A percentile compares a stretch with the other conserved stretches of the same genome.
These are phyloP conservation scores for Eucalyptus decipiens DNA, from an alignment of 345 rosid species.

Conservation along the genomic window DNA sequence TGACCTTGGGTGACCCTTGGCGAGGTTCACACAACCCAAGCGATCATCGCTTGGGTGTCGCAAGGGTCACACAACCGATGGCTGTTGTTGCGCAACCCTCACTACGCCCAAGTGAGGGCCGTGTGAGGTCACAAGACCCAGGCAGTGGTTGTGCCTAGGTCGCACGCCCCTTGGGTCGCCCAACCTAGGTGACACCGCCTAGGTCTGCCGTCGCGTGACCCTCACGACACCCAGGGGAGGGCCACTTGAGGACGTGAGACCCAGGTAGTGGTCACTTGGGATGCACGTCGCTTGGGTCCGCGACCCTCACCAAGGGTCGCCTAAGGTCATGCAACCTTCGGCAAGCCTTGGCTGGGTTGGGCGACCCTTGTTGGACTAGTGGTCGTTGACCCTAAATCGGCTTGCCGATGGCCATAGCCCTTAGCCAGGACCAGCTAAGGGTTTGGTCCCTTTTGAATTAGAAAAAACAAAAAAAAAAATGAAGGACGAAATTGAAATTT, in stretches of 20 bases:
- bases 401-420: rapidly evolving
- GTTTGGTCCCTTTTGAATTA: too few relatives aligned
- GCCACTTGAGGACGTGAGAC: too few relatives aligned
- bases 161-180: rapidly evolving
- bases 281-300: too few relatives aligned
- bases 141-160: rapidly evolving
- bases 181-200: rapidly evolving
- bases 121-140: too few relatives aligned
- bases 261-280: rapidly evolving
- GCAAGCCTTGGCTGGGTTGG: rapidly evolving
- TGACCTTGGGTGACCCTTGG: too few relatives aligned
- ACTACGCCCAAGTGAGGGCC: rapidly evolving
- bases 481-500: too few relatives aligned
- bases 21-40: too few relatives aligned
- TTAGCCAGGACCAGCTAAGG: rapidly evolving
- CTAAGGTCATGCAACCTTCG: rapidly evolving
- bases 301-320: too few relatives aligned
- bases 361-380: rapidly evolving
- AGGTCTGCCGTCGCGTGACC: rapidly evolving
- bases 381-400: rapidly evolving
- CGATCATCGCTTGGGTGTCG: rapidly evolving
- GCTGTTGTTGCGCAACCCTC: rapidly evolving
- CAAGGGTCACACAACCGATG: rapidly evolving
- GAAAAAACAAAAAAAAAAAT: too few relatives aligned
- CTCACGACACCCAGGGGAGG: rapidly evolving